A percentile compares a stretch with the other conserved stretches of the same genome.
Conservation (phyloP, 305 asterid genomes). For the Petunia hybrid region DNA sequence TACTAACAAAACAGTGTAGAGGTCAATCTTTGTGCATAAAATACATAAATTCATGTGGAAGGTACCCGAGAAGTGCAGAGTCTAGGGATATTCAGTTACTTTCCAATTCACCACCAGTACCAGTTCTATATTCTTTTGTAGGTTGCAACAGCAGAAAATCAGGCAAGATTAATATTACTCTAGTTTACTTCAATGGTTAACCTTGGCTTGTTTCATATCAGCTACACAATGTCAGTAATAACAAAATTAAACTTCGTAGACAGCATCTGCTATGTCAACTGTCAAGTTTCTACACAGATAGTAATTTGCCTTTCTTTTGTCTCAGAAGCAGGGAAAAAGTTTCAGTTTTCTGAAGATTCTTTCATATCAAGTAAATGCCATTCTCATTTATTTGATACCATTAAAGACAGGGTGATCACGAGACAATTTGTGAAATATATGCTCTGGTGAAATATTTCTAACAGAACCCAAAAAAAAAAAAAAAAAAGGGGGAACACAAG, state of each 20-base stretch:
- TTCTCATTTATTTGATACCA: neutral
- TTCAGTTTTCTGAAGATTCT: neutral
- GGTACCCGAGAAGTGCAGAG: neutral
- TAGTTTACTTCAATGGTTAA: neutral
- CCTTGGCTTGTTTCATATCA: constrained; percentile 11
- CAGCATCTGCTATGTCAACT: neutral
- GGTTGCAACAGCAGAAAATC: neutral
- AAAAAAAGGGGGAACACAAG: neutral
- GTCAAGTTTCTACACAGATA: neutral
- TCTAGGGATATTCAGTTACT: neutral
- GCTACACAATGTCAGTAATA: neutral
- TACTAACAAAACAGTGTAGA: neutral
- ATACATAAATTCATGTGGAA: neutral
- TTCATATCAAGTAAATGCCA: neutral
- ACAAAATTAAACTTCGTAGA: neutral
- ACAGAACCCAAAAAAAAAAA: neutral
- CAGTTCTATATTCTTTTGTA: neutral
- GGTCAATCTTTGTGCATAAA: neutral
- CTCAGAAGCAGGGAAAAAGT: neutral
- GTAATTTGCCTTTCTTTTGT: too few species aligned
- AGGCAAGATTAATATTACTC: neutral
- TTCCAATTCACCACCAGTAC: neutral
- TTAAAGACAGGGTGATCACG: neutral
- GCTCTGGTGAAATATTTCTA: neutral
- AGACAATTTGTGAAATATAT: constrained; percentile 8